Conservation (phyloP, 2,329 filamentous ascomycete genomes). For the Fusarium subtropicale region DNA sequence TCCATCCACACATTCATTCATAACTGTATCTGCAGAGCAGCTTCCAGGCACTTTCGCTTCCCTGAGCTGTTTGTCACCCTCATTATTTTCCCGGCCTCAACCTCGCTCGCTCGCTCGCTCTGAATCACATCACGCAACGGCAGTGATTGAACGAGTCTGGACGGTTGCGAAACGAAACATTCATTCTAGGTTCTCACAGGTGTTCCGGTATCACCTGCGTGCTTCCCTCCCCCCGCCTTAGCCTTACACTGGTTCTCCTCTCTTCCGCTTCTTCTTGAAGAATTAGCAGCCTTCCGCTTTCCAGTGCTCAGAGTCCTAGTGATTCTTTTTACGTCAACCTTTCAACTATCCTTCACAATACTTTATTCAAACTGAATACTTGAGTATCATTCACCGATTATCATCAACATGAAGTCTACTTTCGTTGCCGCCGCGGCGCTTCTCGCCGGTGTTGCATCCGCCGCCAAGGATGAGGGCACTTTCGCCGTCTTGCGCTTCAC, state of each 20-base stretch:
- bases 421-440: constrained; percentile 52
- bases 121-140: constrained; percentile 42
- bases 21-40: constrained; percentile 32
- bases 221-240: constrained; percentile 18
- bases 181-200: constrained; percentile 47
- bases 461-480: constrained; percentile 61
- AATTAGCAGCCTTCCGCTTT: constrained; percentile 35
- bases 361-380: constrained; percentile 10
- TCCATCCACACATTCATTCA: constrained; percentile 16
- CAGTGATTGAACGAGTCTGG: constrained; percentile 18
- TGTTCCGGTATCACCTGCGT: constrained; percentile 52
- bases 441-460: constrained; percentile 52
- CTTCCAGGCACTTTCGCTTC: constrained; percentile 30
- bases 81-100: constrained; percentile 33
- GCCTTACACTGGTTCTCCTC: constrained; percentile 28
- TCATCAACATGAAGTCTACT: constrained; percentile 52
- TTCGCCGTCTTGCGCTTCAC: constrained; percentile 79
- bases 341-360: constrained; percentile 9
- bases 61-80: constrained; percentile 49
- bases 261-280: constrained; percentile 25
- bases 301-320: constrained; percentile 42
- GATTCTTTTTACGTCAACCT: constrained; percentile 31
- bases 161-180: constrained; percentile 41
- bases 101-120: constrained; percentile 16
- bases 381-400: constrained; percentile 9